These are phyloP conservation scores for Metschnikowia santaceciliae DNA, from an alignment of 805 yeast species.

Conservation along the genomic window DNA sequence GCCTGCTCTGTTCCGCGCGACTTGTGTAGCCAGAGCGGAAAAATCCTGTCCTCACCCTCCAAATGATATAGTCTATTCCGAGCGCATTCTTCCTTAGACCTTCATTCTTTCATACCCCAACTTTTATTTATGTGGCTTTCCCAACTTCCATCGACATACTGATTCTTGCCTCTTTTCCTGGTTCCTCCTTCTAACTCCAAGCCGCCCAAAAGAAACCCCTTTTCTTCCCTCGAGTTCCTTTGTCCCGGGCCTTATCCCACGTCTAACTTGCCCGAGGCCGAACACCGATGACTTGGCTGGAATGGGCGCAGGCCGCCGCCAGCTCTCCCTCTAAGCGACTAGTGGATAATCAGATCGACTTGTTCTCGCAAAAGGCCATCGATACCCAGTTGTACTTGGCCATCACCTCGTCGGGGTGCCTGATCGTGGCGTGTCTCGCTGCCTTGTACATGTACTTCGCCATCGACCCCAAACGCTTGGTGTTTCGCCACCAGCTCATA, in stretches of 20 bases:
- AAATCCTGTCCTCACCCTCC: background rate
- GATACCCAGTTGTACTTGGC: slow-evolving; percentile 33
- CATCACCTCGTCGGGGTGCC: slow-evolving; percentile 34
- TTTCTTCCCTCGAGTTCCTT: background rate
- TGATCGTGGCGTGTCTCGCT: slow-evolving; percentile 46
- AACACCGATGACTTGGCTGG: slow-evolving; percentile 1
- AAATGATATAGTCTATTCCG: background rate
- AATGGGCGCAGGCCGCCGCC: slow-evolving; percentile 3
- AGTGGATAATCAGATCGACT: slow-evolving; percentile 22
- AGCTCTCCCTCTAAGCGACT: slow-evolving; percentile 8
- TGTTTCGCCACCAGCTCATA: slow-evolving; percentile 70
- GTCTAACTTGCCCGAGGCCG: background rate
- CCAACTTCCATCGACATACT: background rate
- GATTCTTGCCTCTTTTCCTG: background rate
- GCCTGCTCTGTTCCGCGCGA: background rate
- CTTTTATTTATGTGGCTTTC: background rate
- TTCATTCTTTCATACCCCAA: background rate
- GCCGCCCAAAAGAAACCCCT: background rate
- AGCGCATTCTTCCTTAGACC: background rate
- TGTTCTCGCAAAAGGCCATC: slow-evolving; percentile 29
- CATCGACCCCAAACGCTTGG: slow-evolving; percentile 58
- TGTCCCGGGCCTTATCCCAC: background rate
- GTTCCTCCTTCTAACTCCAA: background rate
- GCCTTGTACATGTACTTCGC: slow-evolving; percentile 59
- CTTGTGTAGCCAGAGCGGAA: background rate